A percentile compares a stretch with the other conserved stretches of the same genome.
These are phyloP conservation scores for Ceraceosorus bombacis DNA, from an alignment of 1,284 basidiomycete species.

Conservation along the genomic window DNA sequence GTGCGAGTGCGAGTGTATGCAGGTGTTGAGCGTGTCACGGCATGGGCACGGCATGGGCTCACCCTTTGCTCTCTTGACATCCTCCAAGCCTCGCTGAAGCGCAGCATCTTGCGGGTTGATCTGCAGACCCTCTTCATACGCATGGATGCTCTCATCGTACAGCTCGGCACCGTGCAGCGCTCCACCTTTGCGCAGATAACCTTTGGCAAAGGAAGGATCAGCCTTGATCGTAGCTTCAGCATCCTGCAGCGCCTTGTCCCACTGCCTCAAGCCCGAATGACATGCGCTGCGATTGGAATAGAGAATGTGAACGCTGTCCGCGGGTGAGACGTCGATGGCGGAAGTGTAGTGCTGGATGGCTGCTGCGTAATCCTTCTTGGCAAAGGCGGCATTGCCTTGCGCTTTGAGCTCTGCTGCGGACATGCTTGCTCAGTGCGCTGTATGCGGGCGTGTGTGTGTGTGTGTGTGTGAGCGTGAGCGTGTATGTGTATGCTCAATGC, in stretches of 20 bases:
- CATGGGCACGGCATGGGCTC: too few relatives aligned
- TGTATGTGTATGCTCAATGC: too few relatives aligned
- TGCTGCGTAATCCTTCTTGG: conserved; percentile 40
- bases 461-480: too few relatives aligned
- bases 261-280: conserved; percentile 73
- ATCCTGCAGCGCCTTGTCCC: conserved; percentile 70
- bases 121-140: conserved; percentile 72
- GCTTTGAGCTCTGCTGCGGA: conserved; percentile 46
- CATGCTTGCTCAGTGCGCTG: conserved; percentile 16
- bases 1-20: conserved; percentile 3
- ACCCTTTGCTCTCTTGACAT: conserved; percentile 31
- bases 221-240: conserved; percentile 69
- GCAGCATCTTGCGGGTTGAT: conserved; percentile 68
- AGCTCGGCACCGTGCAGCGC: conserved; percentile 77
- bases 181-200: conserved; percentile 84
- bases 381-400: conserved; percentile 47
- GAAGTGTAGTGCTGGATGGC: conserved; percentile 41
- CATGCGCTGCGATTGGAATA: conserved; percentile 90
- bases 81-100: conserved; percentile 72
- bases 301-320: conserved; percentile 61
- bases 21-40: not conserved
- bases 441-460: too few relatives aligned
- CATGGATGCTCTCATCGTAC: conserved; percentile 74
- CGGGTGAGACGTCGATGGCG: conserved; percentile 12
- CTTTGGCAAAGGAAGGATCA: conserved; percentile 80